Percentiles rank a stretch among this genome's conserved stretches.
Evolutionary conservation across 129 eudicot species (phyloP).

Genomic region (Cynara cardunculus): DNA sequence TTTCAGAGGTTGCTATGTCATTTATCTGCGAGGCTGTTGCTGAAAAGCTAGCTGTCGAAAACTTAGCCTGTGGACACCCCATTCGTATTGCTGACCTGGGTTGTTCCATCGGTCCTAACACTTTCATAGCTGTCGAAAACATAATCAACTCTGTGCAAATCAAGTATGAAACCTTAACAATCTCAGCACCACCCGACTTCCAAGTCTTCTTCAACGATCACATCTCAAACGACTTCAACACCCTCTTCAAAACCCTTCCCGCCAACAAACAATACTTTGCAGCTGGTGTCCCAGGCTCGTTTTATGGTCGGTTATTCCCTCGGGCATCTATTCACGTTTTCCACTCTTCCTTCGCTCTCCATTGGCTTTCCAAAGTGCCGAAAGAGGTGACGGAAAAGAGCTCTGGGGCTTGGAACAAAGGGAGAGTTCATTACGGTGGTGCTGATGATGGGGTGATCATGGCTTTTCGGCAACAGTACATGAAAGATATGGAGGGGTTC

Average conservation of each 20-base stretch:
- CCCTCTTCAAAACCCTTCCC: conserved; percentile 46
- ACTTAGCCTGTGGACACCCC: background rate
- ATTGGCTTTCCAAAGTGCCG: conserved; percentile 54
- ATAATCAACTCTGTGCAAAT: conserved; percentile 22
- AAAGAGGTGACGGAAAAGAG: conserved; percentile 16
- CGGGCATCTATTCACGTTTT: conserved; percentile 31
- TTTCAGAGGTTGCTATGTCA: conserved; percentile 26
- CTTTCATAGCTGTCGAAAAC: conserved; percentile 25
- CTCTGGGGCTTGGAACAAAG: conserved; percentile 36
- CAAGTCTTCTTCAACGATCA: conserved; percentile 52
- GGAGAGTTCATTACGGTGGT: conserved; percentile 38
- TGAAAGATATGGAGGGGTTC: conserved; percentile 34
- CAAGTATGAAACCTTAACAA: conserved; percentile 9
- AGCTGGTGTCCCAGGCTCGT: conserved; percentile 53
- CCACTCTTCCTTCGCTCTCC: conserved; percentile 38
- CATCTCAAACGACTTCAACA: conserved; percentile 47
- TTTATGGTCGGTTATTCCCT: conserved; percentile 41
- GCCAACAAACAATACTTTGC: conserved; percentile 28
- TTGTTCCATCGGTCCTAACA: conserved; percentile 42
- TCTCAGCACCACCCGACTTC: conserved; percentile 26
- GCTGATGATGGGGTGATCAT: conserved; percentile 26
- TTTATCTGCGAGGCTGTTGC: conserved; percentile 19
- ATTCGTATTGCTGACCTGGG: conserved; percentile 38
- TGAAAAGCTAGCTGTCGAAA: conserved; percentile 20
- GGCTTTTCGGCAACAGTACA: conserved; percentile 32